Base-by-base conservation (phyloP, 306 rosid species). In the Castanea sativa region DNA sequence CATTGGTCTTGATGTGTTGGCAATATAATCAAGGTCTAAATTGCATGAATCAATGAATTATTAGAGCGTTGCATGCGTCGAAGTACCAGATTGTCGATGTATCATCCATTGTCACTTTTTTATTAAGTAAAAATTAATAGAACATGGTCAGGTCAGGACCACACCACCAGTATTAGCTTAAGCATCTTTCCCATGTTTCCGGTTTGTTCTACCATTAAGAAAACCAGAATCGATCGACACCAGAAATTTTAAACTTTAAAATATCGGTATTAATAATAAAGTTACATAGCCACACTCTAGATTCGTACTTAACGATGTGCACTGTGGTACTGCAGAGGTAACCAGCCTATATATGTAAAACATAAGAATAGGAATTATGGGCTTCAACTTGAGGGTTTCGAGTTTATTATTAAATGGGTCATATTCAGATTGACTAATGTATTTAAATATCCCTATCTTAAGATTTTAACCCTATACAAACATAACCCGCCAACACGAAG, bases 11-110 rank as follows among this genome's bases (percentile, higher is more conserved):
- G 75, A 80, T 59, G 53, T 49, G 53, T 49, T 49, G 53, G 16
- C 53, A 49, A 12, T 12, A 12, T 49, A 49, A 49, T 12, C 53
- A 13, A 2, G 79, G 63, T 15, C 53, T n/a, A 84, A 57, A 85
- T 73, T 83, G 7, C 83, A 68, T 83, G 74, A 73, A 79, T 23
- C 55, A 65, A 52, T 41, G 56, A 80, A 70, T 71, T 67, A 76
- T 79, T 20, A 79, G 83, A 73, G 82, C 74, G 69, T 72, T 68
- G 83, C 88, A 84, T 74, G 87, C 84, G 75, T 79, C 84, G 43
- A 71, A 75, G 55, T 27, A 61, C 15, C 60, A 21, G 78, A 45
- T 70, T 79, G 69, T 32, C 35, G 73, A 20, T 79, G 78, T 76
- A 80, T 65, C 71, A 65, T 65, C 38, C 25, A 68, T 32, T 3